These are phyloP conservation scores for Vitis rotundifolia DNA, from an alignment of 164 flowering plant genomes.

Conservation along the genomic window DNA sequence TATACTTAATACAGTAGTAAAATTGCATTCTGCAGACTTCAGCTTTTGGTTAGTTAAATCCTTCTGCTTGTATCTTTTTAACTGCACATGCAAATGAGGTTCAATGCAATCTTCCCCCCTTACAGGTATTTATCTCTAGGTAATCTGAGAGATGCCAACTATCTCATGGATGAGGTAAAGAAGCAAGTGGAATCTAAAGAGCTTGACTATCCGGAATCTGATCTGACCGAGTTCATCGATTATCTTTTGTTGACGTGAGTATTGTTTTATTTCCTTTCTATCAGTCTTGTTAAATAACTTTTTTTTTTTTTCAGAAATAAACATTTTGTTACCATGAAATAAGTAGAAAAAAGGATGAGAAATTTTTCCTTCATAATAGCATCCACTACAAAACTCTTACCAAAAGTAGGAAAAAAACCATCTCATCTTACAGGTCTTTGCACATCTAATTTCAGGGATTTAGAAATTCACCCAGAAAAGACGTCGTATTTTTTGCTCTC, in stretches of 20 bases:
- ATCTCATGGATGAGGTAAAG: conserved; percentile 78
- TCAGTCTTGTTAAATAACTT: background rate
- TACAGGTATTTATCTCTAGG: conserved; percentile 78
- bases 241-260: conserved; percentile 87
- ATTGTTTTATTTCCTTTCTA: conserved; percentile 1
- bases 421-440: too few species aligned
- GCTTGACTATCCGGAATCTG: conserved; percentile 61
- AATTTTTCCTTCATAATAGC: too few species aligned
- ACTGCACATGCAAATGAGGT: background rate
- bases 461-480: too few species aligned
- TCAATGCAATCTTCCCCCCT: background rate
- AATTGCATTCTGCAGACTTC: background rate
- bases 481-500: too few species aligned
- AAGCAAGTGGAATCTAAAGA: conserved; percentile 44
- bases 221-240: conserved; percentile 60
- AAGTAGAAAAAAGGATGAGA: too few species aligned
- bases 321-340: too few species aligned
- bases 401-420: too few species aligned
- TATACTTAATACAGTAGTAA: background rate
- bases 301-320: background rate
- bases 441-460: too few species aligned
- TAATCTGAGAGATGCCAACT: conserved; percentile 87
- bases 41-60: background rate
- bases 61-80: background rate
- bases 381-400: too few species aligned